Percentiles rank a stretch among this genome's conserved stretches.
Evolutionary conservation across 148 eudicot species (phyloP).

Genomic region (Cornus controversa): DNA sequence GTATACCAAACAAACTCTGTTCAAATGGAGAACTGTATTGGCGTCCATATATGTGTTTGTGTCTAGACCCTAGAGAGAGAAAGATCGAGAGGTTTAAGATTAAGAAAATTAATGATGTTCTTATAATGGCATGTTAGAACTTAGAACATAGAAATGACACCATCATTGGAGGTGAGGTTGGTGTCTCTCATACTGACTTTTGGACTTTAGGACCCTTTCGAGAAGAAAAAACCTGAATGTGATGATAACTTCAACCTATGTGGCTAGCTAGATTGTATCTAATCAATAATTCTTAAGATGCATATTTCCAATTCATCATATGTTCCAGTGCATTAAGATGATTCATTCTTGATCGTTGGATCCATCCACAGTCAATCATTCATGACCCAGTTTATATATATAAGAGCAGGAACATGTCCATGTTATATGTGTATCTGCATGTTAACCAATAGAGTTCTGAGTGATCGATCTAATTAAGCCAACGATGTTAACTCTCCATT

Average conservation of each 20-base stretch:
- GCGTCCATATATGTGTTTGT: background rate
- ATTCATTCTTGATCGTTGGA: too few species aligned
- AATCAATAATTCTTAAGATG: too few species aligned
- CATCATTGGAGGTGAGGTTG: background rate
- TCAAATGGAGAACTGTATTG: background rate
- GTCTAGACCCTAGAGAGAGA: too few species aligned
- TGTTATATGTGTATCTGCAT: too few species aligned
- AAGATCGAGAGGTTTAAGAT: background rate
- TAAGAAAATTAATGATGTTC: background rate
- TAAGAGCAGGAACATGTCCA: too few species aligned
- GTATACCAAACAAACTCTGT: too few species aligned
- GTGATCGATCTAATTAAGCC: too few species aligned
- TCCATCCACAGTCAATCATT: too few species aligned
- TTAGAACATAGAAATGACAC: background rate
- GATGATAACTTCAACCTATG: background rate
- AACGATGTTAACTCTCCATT: too few species aligned
- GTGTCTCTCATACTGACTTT: background rate
- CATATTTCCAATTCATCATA: background rate
- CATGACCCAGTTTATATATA: too few species aligned
- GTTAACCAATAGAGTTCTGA: too few species aligned
- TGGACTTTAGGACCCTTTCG: background rate
- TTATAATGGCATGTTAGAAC: background rate
- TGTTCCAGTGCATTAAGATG: too few species aligned
- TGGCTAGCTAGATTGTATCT: background rate
- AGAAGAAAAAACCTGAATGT: background rate